Base-by-base conservation (phyloP, 108 stramenopile genomes). In the Cyclotella atomus region DNA sequence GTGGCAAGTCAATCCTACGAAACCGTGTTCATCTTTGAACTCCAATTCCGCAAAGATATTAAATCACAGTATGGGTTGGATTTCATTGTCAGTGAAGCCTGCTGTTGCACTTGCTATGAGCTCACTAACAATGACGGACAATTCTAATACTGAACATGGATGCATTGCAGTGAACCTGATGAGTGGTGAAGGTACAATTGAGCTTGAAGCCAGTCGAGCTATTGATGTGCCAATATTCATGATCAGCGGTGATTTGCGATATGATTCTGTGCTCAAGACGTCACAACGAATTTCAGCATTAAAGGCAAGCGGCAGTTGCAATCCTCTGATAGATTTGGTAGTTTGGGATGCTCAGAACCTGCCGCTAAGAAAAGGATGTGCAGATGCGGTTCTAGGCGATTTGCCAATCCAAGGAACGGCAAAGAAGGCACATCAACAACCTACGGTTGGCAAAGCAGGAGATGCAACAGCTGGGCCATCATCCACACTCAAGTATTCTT, bases 171-270 rank as follows among this genome's bases (percentile, higher is more conserved):
- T 84, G 14, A 71, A 84, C 63, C 35, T 33, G 29, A 79, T 84
- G 83, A 71, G 68, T 43, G 83, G 83, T 47, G 83, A 84, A 80
- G 83, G 83, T 29, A 84, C 83, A 2, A 76, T 84, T 45, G 78
- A 75, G 50, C 38, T 80, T 14, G 83, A 84, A 69, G 56, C 83
- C 0, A 29, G 43, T 34, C 59, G 50, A 6, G 44, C 55, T 28
- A 15, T 47, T 49, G 57, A 59, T 49, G 1, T n/a, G 17, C 45
- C 64, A 24, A 70, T 77, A 33, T 81, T 84, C 49, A 35, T 79
- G 44, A 71, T 84, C 2, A 30, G 44, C 20, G 84, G 84, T 5
- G 84, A 84, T 57, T 77, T 66, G 23, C 63, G 68, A 10, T 43
- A 21, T 25, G 47, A 49, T 0, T 60, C 35, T 56, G 60, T 46